A percentile compares a stretch with the other conserved stretches of the same genome.
These are phyloP conservation scores for Eucalyptus victrix DNA, from an alignment of 345 rosid species.

Conservation along the genomic window DNA sequence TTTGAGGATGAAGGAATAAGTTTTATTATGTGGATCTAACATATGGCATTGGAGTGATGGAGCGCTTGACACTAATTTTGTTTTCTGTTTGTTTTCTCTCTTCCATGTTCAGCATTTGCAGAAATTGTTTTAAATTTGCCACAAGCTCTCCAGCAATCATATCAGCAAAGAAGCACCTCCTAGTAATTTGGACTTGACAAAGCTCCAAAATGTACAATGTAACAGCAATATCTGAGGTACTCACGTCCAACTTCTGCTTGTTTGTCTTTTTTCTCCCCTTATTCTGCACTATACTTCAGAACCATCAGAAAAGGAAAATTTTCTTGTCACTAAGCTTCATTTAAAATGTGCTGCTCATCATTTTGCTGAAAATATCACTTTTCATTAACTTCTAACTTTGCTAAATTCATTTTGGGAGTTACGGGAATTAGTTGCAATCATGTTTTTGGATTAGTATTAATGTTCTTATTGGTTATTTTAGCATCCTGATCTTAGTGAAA, in stretches of 20 bases:
- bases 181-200: background rate
- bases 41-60: background rate
- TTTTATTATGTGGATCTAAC: background rate
- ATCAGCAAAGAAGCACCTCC: constrained; percentile 15
- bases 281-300: background rate
- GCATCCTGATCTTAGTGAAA: background rate
- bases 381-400: background rate
- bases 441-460: background rate
- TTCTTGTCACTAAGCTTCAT: background rate
- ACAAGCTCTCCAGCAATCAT: constrained; percentile 49
- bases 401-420: background rate
- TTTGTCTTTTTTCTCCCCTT: background rate
- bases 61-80: background rate
- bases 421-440: background rate
- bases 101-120: constrained; percentile 61
- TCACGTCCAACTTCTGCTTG: background rate
- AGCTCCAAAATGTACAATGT: background rate
- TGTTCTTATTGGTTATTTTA: background rate
- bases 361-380: background rate
- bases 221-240: background rate
- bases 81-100: background rate
- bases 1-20: background rate
- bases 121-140: constrained; percentile 73
- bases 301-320: background rate
- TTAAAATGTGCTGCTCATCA: background rate